Evolutionary conservation across 768 basidiomycete genomes (phyloP), one percentile per base, ranked within the genome.

Genomic region (Agaricus sinodeliciosus): DNA sequence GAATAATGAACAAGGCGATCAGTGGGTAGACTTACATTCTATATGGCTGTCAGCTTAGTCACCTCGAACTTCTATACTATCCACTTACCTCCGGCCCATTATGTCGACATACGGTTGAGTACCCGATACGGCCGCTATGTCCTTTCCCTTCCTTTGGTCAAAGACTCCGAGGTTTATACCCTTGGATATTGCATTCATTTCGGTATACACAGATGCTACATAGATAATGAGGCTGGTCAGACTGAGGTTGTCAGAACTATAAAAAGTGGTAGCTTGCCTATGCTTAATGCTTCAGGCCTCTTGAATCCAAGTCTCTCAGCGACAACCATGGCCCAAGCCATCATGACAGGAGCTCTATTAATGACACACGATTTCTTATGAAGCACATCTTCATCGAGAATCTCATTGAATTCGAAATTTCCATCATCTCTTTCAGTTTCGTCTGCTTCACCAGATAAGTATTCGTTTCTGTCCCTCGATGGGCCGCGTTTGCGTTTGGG

Each of bases 291-390:
- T 69, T 98, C 95, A 61, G 90, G 84, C 54, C 86, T 75, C 47
- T 82, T 78, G 66, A 98, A 98, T 2, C 93, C 90, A 57, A 96
- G 74, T 36, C 84, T 76, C 60, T 92, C 90, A 3, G 90, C 87
- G 25, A 97, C 90, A 31, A 91, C 68, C 48, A 78, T 87, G 2
- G 91, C 83, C 95, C 95, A 98, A 1, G 88, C 92, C 51, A 85
- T 93, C 89, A 97, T 90, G 42, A 97, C 75, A 0, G 95, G 95
- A 1, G 95, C 94, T 19, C 95, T 84, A 66, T 98, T 98, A 42
- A 90, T 77, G 16, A 91, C 75, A 16, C 81, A 75, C 7, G 72
- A 75, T 58, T 90, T 85, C 16, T 66, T 67, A 56, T 66, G 72
- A 40, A 96, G 73, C 7, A 73, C 37, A 67, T 82, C 72, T 63